Evolutionary conservation across 352 stramenopile species (phyloP).

Genomic region (Globisporangium nagaii): DNA sequence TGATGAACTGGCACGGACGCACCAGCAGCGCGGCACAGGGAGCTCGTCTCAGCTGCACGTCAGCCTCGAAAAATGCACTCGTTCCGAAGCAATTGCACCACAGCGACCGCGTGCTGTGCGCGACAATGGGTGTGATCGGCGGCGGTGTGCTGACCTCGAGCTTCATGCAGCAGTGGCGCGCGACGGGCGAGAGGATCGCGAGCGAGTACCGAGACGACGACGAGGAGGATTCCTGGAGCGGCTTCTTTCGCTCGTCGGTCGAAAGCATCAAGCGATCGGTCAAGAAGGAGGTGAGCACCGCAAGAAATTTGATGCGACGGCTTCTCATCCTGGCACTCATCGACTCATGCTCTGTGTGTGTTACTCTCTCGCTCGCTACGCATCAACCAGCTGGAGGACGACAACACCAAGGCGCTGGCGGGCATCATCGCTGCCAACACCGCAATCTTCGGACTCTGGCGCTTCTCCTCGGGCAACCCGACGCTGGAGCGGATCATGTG

Average conservation of each 20-base stretch:
- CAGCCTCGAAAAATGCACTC: not conserved
- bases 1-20: not conserved
- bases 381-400: slow-evolving; percentile 47
- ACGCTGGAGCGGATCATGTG: slow-evolving; percentile 71
- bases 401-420: slow-evolving; percentile 57
- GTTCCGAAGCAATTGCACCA: slow-evolving; percentile 1
- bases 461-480: slow-evolving; percentile 41
- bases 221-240: slow-evolving; percentile 14
- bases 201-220: slow-evolving; percentile 7
- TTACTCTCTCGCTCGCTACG: not conserved
- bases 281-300: not conserved
- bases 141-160: slow-evolving; percentile 38
- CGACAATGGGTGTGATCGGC: slow-evolving; percentile 44
- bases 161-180: slow-evolving; percentile 1
- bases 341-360: too few species aligned
- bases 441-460: slow-evolving; percentile 68
- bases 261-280: slow-evolving; percentile 11
- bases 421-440: slow-evolving; percentile 64
- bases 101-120: slow-evolving; percentile 39
- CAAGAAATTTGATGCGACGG: too few species aligned
- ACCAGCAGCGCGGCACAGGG: not conserved
- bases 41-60: not conserved
- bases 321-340: too few species aligned
- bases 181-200: not conserved
- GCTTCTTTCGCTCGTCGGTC: slow-evolving; percentile 13